Percentiles rank a stretch among this genome's conserved stretches.
phyloP scores from a whole-genome alignment of 768 basidiomycete genomes.

The Dentipellis fragilis region DNA sequence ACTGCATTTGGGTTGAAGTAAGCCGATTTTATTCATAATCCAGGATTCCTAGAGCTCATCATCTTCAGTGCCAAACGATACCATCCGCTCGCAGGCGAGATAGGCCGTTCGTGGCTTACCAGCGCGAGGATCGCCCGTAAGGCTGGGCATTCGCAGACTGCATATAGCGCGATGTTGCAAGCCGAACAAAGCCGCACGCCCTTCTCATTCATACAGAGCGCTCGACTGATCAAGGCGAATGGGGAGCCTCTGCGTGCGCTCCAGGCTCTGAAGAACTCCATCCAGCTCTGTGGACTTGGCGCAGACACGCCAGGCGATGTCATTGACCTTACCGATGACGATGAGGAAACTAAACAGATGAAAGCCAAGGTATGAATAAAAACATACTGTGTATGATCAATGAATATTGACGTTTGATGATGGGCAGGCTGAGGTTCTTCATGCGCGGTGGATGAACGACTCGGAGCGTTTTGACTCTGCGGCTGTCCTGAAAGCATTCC shows the following conservation, averaged over 20 bases:
- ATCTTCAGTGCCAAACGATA: constrained; percentile 5
- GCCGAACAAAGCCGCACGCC: constrained; percentile 62
- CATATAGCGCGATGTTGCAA: constrained; percentile 92
- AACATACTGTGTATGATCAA: background rate
- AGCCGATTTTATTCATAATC: constrained; percentile 13
- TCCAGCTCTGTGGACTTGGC: constrained; percentile 26
- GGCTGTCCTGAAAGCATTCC: constrained; percentile 50
- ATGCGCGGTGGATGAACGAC: constrained; percentile 90
- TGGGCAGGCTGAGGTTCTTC: constrained; percentile 61
- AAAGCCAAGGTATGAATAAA: constrained; percentile 55
- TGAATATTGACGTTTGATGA: background rate
- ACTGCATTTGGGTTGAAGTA: constrained; percentile 65
- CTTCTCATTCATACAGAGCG: constrained; percentile 83
- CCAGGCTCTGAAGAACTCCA: constrained; percentile 74
- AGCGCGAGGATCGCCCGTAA: constrained; percentile 97
- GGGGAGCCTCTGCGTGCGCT: constrained; percentile 81
- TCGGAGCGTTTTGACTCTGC: constrained; percentile 69
- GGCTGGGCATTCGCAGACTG: constrained; percentile 91
- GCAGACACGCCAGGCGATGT: constrained; percentile 22
- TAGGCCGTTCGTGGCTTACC: constrained; percentile 81
- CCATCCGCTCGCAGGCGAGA: constrained; percentile 16
- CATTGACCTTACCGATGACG: constrained; percentile 51
- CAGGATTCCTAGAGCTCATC: background rate
- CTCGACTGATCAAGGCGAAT: constrained; percentile 70
- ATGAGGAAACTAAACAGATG: constrained; percentile 38